Conservation (phyloP, 257 asterid genomes). For the Solanum gracilifrons region DNA sequence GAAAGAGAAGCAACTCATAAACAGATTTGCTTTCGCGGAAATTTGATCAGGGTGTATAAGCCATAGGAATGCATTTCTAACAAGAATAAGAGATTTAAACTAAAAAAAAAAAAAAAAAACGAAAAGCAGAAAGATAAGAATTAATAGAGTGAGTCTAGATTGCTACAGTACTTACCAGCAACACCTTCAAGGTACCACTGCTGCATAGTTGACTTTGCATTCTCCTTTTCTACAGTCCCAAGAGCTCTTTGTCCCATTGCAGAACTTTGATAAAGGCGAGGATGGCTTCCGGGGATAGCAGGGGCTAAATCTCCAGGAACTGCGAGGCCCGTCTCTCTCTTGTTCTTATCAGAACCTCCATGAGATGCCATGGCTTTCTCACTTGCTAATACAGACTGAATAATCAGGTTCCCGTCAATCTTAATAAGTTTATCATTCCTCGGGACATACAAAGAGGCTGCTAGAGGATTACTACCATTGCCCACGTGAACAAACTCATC, state of each 20-base stretch:
- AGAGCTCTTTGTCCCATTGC: slow-evolving; percentile 38
- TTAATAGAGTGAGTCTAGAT: not conserved
- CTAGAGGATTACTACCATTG: slow-evolving; percentile 54
- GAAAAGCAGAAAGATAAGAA: not conserved
- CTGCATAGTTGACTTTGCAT: slow-evolving; percentile 53
- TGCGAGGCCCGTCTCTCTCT: slow-evolving; percentile 58
- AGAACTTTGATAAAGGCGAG: slow-evolving; percentile 16
- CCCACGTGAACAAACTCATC: slow-evolving; percentile 27
- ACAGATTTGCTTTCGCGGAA: not conserved
- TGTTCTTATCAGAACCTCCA: slow-evolving; percentile 16
- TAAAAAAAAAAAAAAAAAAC: not conserved
- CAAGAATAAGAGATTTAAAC: not conserved
- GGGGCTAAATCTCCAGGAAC: slow-evolving; percentile 51
- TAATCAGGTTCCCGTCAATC: slow-evolving; percentile 69
- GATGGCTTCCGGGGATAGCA: slow-evolving; percentile 44
- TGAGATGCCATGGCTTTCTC: slow-evolving; percentile 68
- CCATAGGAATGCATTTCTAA: not conserved
- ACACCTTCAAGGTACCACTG: slow-evolving; percentile 99
- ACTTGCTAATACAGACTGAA: slow-evolving; percentile 62
- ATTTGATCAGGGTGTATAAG: not conserved
- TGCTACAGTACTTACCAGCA: slow-evolving; percentile 42
- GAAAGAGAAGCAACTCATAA: not conserved
- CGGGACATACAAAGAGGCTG: slow-evolving; percentile 68
- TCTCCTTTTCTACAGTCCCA: slow-evolving; percentile 45
- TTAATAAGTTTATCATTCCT: slow-evolving; percentile 69